Conservation (phyloP, 768 basidiomycete species). For the Mrakia blollopis region DNA sequence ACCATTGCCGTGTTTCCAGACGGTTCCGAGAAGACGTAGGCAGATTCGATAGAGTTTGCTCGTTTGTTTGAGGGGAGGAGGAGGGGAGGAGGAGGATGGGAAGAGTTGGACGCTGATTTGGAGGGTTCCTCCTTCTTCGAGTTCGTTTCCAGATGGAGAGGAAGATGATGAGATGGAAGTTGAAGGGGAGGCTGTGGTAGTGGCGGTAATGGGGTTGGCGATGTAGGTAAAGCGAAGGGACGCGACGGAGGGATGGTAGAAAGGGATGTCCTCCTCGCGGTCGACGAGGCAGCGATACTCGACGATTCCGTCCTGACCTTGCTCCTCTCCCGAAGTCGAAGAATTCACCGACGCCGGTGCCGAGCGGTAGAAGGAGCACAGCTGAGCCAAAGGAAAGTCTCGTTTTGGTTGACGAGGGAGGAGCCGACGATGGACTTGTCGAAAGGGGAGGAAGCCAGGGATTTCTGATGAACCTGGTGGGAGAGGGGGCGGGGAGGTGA, state of each 20-base stretch:
- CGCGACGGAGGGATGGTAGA: constrained; percentile 79
- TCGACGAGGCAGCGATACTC: constrained; percentile 35
- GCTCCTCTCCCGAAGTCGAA: not conserved
- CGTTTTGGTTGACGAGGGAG: constrained; percentile 64
- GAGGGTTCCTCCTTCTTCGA: not conserved
- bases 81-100: not conserved
- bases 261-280: constrained; percentile 58
- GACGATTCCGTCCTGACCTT: constrained; percentile 11
- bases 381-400: constrained; percentile 68
- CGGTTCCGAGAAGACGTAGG: constrained; percentile 69
- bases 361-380: constrained; percentile 64
- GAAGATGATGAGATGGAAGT: not conserved
- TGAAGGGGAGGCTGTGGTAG: not conserved
- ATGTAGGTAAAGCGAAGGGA: constrained; percentile 79
- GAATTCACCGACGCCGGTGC: not conserved
- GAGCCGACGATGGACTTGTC: constrained; percentile 18
- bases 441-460: constrained; percentile 22
- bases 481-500: constrained; percentile 40
- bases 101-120: not conserved
- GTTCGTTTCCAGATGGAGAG: no score
- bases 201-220: constrained; percentile 15
- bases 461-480: not conserved
- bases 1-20: constrained; percentile 88
- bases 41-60: constrained; percentile 65
- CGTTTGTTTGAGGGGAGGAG: not conserved